Percentiles rank a stretch among this genome's conserved stretches.
Conservation (phyloP, 78 protist species). For the Isochrysis galbana region DNA sequence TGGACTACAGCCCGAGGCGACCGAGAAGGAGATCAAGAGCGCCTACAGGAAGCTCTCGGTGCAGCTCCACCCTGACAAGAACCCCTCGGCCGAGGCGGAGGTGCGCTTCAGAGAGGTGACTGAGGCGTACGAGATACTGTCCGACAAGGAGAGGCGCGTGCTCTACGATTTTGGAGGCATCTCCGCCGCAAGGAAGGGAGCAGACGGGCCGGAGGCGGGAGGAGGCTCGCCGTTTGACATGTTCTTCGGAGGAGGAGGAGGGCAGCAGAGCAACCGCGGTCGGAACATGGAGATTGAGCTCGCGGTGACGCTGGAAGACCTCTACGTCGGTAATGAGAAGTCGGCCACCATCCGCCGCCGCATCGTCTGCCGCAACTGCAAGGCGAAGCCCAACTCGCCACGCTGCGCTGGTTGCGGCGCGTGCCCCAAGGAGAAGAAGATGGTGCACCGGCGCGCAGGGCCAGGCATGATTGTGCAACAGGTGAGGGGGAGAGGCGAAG, state of each 20-base stretch:
- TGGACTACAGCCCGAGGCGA: constrained; percentile 62
- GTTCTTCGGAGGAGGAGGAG: background rate
- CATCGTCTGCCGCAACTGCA: constrained; percentile 18
- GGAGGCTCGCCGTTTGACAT: background rate
- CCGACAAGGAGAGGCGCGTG: constrained; percentile 8
- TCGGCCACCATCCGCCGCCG: background rate
- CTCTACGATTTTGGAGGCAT: background rate
- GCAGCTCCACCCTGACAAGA: constrained; percentile 84
- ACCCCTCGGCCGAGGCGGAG: constrained; percentile 54
- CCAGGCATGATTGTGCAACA: constrained; percentile 4
- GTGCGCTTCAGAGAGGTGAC: background rate
- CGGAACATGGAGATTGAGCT: background rate
- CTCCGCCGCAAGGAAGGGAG: background rate
- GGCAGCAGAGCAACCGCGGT: background rate
- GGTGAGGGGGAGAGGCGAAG: too few species aligned
- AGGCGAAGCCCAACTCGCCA: background rate
- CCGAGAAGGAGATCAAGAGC: constrained; percentile 70
- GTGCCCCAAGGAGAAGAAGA: background rate
- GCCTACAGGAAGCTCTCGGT: constrained; percentile 78
- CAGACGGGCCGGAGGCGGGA: background rate
- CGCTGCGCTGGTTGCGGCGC: background rate
- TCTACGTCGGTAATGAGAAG: background rate
- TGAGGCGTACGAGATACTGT: background rate
- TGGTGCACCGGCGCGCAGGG: constrained; percentile 16
- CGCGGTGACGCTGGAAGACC: background rate